phyloP scores from a whole-genome alignment of 129 eudicot species.

The Centaurea solstitialis region DNA sequence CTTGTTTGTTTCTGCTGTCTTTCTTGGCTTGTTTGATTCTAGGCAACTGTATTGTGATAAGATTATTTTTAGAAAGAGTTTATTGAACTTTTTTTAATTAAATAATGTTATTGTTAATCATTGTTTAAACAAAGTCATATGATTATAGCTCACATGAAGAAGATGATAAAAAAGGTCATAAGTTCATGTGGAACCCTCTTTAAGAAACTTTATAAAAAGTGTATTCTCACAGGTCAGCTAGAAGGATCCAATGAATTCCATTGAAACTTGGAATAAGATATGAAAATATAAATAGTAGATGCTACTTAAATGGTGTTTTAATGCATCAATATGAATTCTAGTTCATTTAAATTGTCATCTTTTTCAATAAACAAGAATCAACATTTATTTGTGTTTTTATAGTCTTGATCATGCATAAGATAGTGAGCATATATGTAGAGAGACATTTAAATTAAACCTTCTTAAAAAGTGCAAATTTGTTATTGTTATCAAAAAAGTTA shows the following conservation, averaged over 20 bases:
- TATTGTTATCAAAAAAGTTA: too few species aligned
- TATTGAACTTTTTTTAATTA: not conserved
- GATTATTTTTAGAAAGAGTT: not conserved
- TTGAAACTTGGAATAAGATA: slow-evolving; percentile 2
- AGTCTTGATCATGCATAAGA: too few species aligned
- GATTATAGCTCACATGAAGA: slow-evolving; percentile 33
- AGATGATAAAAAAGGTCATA: slow-evolving; percentile 20
- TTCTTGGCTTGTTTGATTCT: slow-evolving; percentile 34
- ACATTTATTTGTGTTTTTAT: too few species aligned
- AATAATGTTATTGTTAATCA: not conserved
- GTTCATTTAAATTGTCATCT: too few species aligned
- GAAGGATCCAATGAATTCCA: slow-evolving; percentile 28
- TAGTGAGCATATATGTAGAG: too few species aligned
- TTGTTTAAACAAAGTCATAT: slow-evolving; percentile 29
- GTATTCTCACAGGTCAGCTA: slow-evolving; percentile 2
- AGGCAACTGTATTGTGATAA: slow-evolving; percentile 20
- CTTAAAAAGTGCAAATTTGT: too few species aligned
- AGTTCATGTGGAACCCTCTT: slow-evolving; percentile 20
- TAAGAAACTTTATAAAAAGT: slow-evolving; percentile 22
- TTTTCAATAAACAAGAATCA: too few species aligned
- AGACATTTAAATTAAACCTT: too few species aligned
- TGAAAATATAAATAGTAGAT: too few species aligned
- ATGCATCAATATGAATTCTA: too few species aligned
- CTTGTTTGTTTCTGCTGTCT: slow-evolving; percentile 29
- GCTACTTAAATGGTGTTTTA: not conserved